Percentiles rank a stretch among this genome's conserved stretches.
phyloP scores from a whole-genome alignment of 176 grass and related monocot genomes.

The Themeda triandra region DNA sequence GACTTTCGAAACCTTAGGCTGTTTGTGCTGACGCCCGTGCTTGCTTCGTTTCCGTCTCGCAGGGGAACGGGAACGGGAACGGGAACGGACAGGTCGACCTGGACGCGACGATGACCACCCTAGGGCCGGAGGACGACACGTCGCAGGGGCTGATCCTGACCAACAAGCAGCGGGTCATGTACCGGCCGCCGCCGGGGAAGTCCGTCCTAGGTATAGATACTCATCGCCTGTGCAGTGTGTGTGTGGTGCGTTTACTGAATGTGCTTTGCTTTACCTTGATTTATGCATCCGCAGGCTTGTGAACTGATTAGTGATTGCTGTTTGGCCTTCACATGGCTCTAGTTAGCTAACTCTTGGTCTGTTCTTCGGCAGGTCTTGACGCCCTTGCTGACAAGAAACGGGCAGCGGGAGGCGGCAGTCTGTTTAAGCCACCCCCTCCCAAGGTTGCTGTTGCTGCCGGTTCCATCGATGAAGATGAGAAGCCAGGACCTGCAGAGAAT shows the following conservation, averaged over 20 bases:
- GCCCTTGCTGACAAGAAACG: conserved; percentile 68
- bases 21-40: background rate
- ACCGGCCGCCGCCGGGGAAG: conserved; percentile 64
- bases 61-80: conserved; percentile 16
- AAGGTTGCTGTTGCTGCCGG: conserved; percentile 34
- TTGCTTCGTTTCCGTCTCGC: background rate
- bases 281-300: background rate
- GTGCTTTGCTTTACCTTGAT: background rate
- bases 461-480: conserved; percentile 83
- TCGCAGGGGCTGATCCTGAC: conserved; percentile 59
- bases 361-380: conserved; percentile 67
- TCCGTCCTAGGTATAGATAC: conserved; percentile 56
- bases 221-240: background rate
- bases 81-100: conserved; percentile 48
- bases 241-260: background rate
- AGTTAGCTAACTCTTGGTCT: conserved; percentile 4
- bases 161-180: conserved; percentile 58
- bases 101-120: conserved; percentile 52
- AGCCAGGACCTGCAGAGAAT: conserved; percentile 24
- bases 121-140: conserved; percentile 56
- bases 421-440: conserved; percentile 56
- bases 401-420: conserved; percentile 30
- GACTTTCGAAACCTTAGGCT: background rate
- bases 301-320: background rate
- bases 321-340: background rate